These are phyloP conservation scores for Nicotiana rustica DNA, from an alignment of 305 asterid species.

Conservation along the genomic window DNA sequence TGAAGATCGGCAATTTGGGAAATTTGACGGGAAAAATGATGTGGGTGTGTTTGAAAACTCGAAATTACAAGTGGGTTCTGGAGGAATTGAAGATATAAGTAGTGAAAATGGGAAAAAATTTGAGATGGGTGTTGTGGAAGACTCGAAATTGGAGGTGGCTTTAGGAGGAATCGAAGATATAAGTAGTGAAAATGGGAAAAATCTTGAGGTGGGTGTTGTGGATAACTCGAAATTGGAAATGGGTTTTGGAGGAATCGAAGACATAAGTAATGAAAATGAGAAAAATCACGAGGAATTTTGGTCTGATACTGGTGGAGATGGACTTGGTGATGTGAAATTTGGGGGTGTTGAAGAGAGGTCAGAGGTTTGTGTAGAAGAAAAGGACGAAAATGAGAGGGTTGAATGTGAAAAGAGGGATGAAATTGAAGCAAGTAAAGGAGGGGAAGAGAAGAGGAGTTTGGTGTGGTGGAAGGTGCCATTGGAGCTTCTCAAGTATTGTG, in stretches of 20 bases:
- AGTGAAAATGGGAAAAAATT: neutral
- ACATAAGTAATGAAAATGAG: neutral
- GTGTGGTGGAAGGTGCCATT: slow-evolving; percentile 97
- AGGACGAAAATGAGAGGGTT: slow-evolving; percentile 38
- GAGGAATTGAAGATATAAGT: slow-evolving; percentile 34
- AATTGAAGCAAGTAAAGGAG: slow-evolving; percentile 42
- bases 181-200: neutral
- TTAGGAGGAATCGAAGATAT: neutral
- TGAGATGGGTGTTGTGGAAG: slow-evolving; percentile 34
- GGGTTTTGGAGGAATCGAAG: slow-evolving; percentile 26
- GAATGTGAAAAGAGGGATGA: slow-evolving; percentile 44
- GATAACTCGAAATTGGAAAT: slow-evolving; percentile 33
- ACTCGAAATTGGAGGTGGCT: slow-evolving; percentile 35
- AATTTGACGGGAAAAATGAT: slow-evolving; percentile 47
- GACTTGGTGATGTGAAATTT: slow-evolving; percentile 40
- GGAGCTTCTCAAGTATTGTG: slow-evolving; percentile 70
- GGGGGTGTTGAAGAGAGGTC: slow-evolving; percentile 35
- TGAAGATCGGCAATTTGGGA: slow-evolving; percentile 52
- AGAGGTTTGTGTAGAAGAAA: slow-evolving; percentile 41
- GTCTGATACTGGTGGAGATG: slow-evolving; percentile 48
- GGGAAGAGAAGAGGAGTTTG: slow-evolving; percentile 53
- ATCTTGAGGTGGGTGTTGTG: slow-evolving; percentile 31
- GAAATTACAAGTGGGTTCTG: slow-evolving; percentile 39
- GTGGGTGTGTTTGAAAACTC: slow-evolving; percentile 44
- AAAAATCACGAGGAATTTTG: slow-evolving; percentile 38